phyloP scores from a whole-genome alignment of 192 early-diverging fungal genomes.

The Entomortierella beljakovae region DNA sequence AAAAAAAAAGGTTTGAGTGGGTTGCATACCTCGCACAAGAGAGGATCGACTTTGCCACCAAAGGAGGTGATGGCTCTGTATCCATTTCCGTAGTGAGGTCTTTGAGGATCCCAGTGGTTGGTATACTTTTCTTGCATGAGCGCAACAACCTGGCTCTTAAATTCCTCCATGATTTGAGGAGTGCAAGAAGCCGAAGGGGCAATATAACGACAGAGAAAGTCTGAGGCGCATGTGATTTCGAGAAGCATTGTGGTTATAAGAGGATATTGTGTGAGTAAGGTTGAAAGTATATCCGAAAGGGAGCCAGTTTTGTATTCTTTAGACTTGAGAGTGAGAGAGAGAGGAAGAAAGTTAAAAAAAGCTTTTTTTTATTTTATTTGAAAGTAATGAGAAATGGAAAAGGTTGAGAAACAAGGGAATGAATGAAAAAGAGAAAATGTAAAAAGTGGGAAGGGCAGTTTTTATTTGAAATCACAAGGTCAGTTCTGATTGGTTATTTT shows the following conservation, averaged over 20 bases:
- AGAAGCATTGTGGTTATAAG: constrained; percentile 25
- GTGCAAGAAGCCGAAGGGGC: constrained; percentile 36
- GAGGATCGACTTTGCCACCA: constrained; percentile 71
- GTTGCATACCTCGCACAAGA: constrained; percentile 64
- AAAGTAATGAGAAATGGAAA: not conserved
- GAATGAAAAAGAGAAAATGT: not conserved
- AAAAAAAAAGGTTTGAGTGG: too few species aligned
- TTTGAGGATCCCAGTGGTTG: constrained; percentile 78
- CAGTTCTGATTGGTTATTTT: too few species aligned
- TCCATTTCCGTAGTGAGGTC: constrained; percentile 75
- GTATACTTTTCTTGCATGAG: constrained; percentile 67
- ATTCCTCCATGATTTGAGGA: constrained; percentile 50
- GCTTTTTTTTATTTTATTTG: not conserved
- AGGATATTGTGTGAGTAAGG: not conserved
- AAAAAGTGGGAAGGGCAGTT: not conserved
- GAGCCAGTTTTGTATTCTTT: not conserved
- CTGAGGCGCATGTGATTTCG: constrained; percentile 48
- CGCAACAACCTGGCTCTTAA: constrained; percentile 63
- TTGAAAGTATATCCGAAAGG: not conserved
- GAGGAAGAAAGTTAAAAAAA: not conserved
- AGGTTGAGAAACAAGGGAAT: not conserved
- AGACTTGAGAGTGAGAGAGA: not conserved
- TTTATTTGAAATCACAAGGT: too few species aligned
- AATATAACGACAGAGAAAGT: constrained; percentile 47
- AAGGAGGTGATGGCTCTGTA: constrained; percentile 84